Conservation (phyloP, 805 yeast genomes). For the Hanseniaspora clermontiae region DNA sequence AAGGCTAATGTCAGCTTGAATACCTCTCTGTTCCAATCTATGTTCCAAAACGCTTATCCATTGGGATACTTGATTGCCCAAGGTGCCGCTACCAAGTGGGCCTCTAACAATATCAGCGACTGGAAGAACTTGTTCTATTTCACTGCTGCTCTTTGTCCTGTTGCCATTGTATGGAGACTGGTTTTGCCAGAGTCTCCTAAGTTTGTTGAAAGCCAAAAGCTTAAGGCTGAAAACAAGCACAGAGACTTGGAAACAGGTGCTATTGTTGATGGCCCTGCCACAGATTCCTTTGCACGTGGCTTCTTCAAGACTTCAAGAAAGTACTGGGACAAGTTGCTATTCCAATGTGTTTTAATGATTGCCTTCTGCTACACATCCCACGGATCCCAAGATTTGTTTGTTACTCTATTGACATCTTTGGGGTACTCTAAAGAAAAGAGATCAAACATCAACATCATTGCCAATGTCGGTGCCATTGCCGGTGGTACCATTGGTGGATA, state of each 20-base stretch:
- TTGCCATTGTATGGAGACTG: slow-evolving; percentile 34
- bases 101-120: slow-evolving; percentile 32
- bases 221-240: slow-evolving; percentile 19
- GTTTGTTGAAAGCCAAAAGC: slow-evolving; percentile 32
- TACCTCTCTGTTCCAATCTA: slow-evolving; percentile 37
- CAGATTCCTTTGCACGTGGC: slow-evolving; percentile 27
- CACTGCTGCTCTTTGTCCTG: slow-evolving; percentile 44
- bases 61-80: slow-evolving; percentile 57
- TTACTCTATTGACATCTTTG: slow-evolving; percentile 43
- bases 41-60: slow-evolving; percentile 73
- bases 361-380: slow-evolving; percentile 64
- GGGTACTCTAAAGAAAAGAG: slow-evolving; percentile 33
- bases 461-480: slow-evolving; percentile 52
- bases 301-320: slow-evolving; percentile 28
- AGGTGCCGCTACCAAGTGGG: slow-evolving; percentile 51
- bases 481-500: slow-evolving; percentile 56
- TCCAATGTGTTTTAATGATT: slow-evolving; percentile 47
- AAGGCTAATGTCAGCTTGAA: slow-evolving; percentile 20
- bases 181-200: slow-evolving; percentile 42
- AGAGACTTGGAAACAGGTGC: slow-evolving; percentile 21
- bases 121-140: slow-evolving; percentile 65
- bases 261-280: not conserved
- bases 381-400: slow-evolving; percentile 63
- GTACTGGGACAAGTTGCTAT: slow-evolving; percentile 49
- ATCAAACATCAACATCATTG: slow-evolving; percentile 50